phyloP scores from a whole-genome alignment of 2,329 filamentous ascomycete species.

The Ceratocystis colombiana region DNA sequence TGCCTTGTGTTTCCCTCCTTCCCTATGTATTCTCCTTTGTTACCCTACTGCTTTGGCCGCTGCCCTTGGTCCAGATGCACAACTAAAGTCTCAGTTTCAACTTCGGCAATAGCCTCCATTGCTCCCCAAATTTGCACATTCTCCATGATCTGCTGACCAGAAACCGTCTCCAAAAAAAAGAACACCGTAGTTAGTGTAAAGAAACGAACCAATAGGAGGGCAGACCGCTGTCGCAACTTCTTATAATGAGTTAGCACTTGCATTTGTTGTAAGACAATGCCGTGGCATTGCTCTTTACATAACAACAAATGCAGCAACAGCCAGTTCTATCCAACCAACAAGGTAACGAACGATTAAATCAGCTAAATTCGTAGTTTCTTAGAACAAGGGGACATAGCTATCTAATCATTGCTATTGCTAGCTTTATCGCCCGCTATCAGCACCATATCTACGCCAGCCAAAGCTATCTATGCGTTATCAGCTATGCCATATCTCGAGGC shows the following conservation, averaged over 20 bases:
- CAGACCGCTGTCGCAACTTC: background rate
- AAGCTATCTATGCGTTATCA: constrained; percentile 12
- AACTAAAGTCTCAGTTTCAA: background rate
- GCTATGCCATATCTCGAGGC: background rate
- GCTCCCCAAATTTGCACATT: background rate
- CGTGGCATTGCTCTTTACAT: background rate
- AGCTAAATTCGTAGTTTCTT: background rate
- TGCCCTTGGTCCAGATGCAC: background rate
- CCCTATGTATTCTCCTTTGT: background rate
- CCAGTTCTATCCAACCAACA: background rate
- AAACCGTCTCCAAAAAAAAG: constrained; percentile 1
- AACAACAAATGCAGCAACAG: background rate
- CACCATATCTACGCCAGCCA: constrained; percentile 1
- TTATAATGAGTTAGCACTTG: background rate
- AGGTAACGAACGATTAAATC: background rate
- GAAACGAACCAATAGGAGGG: background rate
- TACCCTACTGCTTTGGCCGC: no score
- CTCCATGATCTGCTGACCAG: constrained; percentile 7
- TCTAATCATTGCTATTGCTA: constrained; percentile 9
- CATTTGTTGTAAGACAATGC: background rate
- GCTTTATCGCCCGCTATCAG: constrained; percentile 12
- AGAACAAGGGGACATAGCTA: background rate
- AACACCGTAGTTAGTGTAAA: background rate
- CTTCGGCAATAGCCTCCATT: background rate
- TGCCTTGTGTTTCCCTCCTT: background rate